phyloP scores from a whole-genome alignment of 116 monocot genomes.

The Trichopus zeylanicus region DNA sequence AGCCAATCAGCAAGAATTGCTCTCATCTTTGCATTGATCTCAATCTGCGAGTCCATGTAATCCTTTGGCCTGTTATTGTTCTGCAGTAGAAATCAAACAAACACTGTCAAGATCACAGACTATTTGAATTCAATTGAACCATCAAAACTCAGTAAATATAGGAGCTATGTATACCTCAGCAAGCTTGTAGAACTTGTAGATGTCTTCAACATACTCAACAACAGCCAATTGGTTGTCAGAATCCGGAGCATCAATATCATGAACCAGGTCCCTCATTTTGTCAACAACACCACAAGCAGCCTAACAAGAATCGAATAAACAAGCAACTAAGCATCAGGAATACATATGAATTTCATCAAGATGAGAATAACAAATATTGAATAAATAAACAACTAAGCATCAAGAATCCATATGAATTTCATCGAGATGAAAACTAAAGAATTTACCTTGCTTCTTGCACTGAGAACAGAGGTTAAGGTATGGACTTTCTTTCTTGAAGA shows the following conservation, averaged over 20 bases:
- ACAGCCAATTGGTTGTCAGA: constrained; percentile 24
- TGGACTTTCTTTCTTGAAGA: constrained; percentile 35
- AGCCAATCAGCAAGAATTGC: constrained; percentile 85
- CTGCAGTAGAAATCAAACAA: too few relatives aligned
- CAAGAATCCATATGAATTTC: too few relatives aligned
- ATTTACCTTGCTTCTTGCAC: constrained; percentile 89
- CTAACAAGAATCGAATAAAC: too few relatives aligned
- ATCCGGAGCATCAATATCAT: constrained; percentile 33
- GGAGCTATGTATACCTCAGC: constrained; percentile 19
- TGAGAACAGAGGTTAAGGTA: constrained; percentile 64
- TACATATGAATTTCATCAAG: too few relatives aligned
- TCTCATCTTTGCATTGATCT: constrained; percentile 82
- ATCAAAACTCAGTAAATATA: too few relatives aligned
- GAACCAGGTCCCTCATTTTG: constrained; percentile 12
- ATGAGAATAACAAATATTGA: too few relatives aligned
- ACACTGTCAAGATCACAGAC: not conserved
- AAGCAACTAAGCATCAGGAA: too few relatives aligned
- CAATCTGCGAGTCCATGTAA: constrained; percentile 62
- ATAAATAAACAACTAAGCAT: too few relatives aligned
- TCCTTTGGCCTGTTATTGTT: constrained; percentile 26
- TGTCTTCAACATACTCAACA: constrained; percentile 41
- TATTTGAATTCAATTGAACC: not conserved
- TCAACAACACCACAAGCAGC: constrained; percentile 22
- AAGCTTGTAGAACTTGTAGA: constrained; percentile 32
- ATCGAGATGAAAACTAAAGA: too few relatives aligned